Evolutionary conservation across 1,284 basidiomycete species (phyloP).

Genomic region (Phlebopus sp.): DNA sequence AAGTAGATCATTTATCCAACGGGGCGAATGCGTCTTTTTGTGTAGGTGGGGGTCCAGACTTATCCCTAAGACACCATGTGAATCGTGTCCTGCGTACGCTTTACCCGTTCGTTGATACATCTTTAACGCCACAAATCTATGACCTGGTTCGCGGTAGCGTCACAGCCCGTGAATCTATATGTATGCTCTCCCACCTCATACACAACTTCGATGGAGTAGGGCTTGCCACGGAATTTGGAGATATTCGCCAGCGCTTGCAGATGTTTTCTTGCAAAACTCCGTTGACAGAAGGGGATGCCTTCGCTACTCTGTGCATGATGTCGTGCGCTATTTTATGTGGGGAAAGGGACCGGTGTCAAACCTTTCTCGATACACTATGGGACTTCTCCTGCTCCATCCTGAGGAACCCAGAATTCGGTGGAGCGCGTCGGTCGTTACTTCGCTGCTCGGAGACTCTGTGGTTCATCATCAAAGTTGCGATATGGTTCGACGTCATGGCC

Average conservation of each 20-base stretch:
- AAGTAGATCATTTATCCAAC: no score
- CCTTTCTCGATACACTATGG: slow-evolving; percentile 59
- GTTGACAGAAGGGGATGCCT: slow-evolving; percentile 62
- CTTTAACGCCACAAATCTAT: slow-evolving; percentile 41
- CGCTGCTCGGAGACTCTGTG: slow-evolving; percentile 45
- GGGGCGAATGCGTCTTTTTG: no score
- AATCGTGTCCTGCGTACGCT: slow-evolving; percentile 58
- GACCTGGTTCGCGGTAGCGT: slow-evolving; percentile 35
- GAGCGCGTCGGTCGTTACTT: slow-evolving; percentile 46
- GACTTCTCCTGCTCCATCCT: slow-evolving; percentile 51
- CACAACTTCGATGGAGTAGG: slow-evolving; percentile 16
- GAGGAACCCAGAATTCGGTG: slow-evolving; percentile 25
- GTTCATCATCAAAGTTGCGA: slow-evolving; percentile 76
- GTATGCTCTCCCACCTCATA: slow-evolving; percentile 41
- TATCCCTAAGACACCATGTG: slow-evolving; percentile 33
- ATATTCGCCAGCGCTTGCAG: slow-evolving; percentile 25
- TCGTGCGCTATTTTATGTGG: slow-evolving; percentile 74
- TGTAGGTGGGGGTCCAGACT: slow-evolving; percentile 19
- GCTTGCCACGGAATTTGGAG: slow-evolving; percentile 26
- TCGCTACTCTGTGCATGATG: slow-evolving; percentile 70
- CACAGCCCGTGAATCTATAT: slow-evolving; percentile 53
- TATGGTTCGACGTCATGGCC: slow-evolving; percentile 84
- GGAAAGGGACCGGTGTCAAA: slow-evolving; percentile 62
- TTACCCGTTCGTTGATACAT: slow-evolving; percentile 52
- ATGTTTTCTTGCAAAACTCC: slow-evolving; percentile 27